phyloP scores from a whole-genome alignment of 306 rosid species.

The Lithocarpus polystachyus region DNA sequence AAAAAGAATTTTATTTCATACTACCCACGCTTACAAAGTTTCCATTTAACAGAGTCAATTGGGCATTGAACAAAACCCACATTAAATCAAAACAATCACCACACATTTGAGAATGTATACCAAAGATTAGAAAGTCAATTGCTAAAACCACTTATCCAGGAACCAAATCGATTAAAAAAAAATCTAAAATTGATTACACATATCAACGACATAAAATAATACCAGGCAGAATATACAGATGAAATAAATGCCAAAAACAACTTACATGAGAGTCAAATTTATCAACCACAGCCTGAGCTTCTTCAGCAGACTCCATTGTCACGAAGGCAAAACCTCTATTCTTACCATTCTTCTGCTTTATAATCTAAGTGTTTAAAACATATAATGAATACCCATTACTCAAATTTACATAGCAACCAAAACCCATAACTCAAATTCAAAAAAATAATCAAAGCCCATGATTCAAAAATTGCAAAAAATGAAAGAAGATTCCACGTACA shows the following conservation, averaged over 20 bases:
- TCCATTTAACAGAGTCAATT: not conserved
- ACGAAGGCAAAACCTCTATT: constrained; percentile 73
- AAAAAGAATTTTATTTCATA: not conserved
- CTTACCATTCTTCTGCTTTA: constrained; percentile 64
- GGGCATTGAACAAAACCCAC: not conserved
- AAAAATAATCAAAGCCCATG: not conserved
- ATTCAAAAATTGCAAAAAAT: not conserved
- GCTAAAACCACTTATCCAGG: too few species aligned
- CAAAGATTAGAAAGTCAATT: not conserved
- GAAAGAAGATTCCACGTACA: constrained; percentile 34
- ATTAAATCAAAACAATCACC: constrained; percentile 14
- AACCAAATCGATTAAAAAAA: not conserved
- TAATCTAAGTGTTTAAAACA: constrained; percentile 43
- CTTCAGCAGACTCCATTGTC: constrained; percentile 73
- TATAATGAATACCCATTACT: constrained; percentile 22
- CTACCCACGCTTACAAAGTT: not conserved
- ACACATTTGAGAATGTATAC: not conserved
- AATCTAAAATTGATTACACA: not conserved
- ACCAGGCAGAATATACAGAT: not conserved
- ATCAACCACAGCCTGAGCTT: constrained; percentile 65
- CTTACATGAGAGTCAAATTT: constrained; percentile 60
- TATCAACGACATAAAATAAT: not conserved
- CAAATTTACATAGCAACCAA: not conserved
- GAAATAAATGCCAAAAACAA: constrained; percentile 11
- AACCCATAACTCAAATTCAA: not conserved